Evolutionary conservation across 2,329 filamentous ascomycete species (phyloP), one percentile per base, ranked within the genome.

Genomic region (Arthrobotrys sphaeroides): DNA sequence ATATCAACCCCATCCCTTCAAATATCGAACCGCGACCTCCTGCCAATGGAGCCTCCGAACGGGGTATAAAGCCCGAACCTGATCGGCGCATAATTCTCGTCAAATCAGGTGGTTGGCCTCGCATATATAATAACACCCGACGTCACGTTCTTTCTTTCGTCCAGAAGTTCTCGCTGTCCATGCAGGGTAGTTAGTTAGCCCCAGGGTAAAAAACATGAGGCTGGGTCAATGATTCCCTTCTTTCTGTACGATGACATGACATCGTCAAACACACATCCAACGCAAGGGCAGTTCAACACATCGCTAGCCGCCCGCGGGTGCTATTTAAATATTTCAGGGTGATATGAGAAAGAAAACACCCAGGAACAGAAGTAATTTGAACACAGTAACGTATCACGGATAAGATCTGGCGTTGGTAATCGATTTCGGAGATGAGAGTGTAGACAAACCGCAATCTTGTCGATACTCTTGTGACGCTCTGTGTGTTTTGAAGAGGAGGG

Each of bases 221-320:
- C 70, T 74, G 70, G 70, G 62, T 68, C 70, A 74, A 74, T 74
- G 70, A 62, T 62, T 45, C 45, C 65, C 40, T 55, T 31, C 36
- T 5, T 49, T 59, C 70, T 59, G 62, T 40, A 62, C 47, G 62
- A 74, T 74, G 70, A 62, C 70, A 68, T 74, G 62, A 60, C 62
- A 74, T 55, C 62, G 70, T 62, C 70, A 74, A 74, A 74, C 70
- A 64, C n/a, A n/a, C 43, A 36, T 43, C 22, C 69, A 74, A 74
- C 47, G 22, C 62, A 74, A 20, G 47, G 31, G 40, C 59, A n/a
- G n/a, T n/a, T n/a, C n/a, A 49, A 51, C 53, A 28, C 38, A 33
- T 49, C 9, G 16, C 10, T 62, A 60, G 51, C 70, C 62, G 42
- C 62, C 38, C 20, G 40, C n/a, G 33, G 33, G 12, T 5, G 31